Percentiles rank a stretch among this genome's conserved stretches.
These are phyloP conservation scores for Aspergillus awamori DNA, from an alignment of 2,329 filamentous ascomycete genomes.

Conservation along the genomic window DNA sequence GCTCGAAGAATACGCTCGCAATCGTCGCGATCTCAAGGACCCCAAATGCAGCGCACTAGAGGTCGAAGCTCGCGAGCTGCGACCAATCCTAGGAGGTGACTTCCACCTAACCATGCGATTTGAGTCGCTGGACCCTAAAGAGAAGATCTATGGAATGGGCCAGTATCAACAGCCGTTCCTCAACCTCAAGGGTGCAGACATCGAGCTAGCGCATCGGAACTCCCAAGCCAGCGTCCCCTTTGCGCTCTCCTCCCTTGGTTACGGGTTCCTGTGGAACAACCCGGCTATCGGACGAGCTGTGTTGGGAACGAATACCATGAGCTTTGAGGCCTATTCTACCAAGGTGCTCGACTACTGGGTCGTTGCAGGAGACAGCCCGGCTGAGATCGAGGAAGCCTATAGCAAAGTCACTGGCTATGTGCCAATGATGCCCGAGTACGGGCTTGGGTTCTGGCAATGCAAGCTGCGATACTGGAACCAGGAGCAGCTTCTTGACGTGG, in stretches of 20 bases:
- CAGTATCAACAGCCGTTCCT: constrained; percentile 68
- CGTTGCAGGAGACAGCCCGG: constrained; percentile 59
- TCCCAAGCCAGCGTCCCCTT: constrained; percentile 69
- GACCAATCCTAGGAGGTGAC: constrained; percentile 55
- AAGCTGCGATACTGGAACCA: constrained; percentile 68
- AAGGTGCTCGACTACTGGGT: constrained; percentile 66
- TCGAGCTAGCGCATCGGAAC: constrained; percentile 68
- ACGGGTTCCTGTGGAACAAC: constrained; percentile 69
- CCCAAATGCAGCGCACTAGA: constrained; percentile 62
- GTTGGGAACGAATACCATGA: constrained; percentile 63
- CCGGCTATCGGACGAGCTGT: constrained; percentile 64
- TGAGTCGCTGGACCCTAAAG: constrained; percentile 57
- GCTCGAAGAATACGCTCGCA: constrained; percentile 58
- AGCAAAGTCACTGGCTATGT: constrained; percentile 60
- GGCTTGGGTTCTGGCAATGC: constrained; percentile 70
- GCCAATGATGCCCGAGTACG: constrained; percentile 70
- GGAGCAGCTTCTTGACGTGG: constrained; percentile 63
- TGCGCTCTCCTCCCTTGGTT: constrained; percentile 61
- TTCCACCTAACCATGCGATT: constrained; percentile 63
- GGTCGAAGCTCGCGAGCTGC: constrained; percentile 62
- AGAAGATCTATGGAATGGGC: constrained; percentile 70
- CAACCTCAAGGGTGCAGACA: constrained; percentile 64
- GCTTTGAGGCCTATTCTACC: constrained; percentile 63
- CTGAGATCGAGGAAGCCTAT: constrained; percentile 61
- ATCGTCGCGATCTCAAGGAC: constrained; percentile 55